These are phyloP conservation scores for Triangularia setosa DNA, from an alignment of 2,329 filamentous ascomycete genomes.

Conservation along the genomic window DNA sequence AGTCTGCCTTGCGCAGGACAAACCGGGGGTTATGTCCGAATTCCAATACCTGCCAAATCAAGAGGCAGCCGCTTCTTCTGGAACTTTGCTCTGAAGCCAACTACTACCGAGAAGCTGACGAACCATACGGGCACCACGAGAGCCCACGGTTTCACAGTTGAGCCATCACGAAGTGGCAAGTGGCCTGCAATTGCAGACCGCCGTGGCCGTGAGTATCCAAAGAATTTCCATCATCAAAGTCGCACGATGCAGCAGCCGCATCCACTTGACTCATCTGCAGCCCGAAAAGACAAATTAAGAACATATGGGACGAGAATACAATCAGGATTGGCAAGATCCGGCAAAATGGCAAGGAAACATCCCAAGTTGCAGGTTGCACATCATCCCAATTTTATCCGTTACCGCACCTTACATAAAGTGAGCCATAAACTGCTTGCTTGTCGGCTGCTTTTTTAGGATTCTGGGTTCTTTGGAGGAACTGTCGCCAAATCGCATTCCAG, in stretches of 20 bases:
- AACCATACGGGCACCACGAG: neutral
- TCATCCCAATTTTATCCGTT: conserved; percentile 9
- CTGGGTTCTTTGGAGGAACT: conserved; percentile 3
- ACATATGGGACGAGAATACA: neutral
- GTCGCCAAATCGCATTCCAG: neutral
- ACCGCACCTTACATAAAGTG: neutral
- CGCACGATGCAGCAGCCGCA: neutral
- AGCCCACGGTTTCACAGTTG: conserved; percentile 12
- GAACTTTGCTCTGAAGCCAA: conserved; percentile 1
- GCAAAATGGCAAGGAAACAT: conserved; percentile 9
- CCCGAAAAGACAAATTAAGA: neutral
- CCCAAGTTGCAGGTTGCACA: conserved; percentile 6
- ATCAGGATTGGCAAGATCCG: neutral
- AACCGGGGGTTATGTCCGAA: neutral
- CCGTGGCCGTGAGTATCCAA: neutral
- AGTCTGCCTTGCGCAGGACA: neutral
- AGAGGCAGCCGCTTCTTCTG: neutral
- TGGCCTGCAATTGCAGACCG: conserved; percentile 1
- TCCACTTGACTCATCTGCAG: conserved; percentile 1
- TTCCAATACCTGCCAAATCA: neutral
- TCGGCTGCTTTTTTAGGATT: neutral
- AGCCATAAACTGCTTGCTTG: conserved; percentile 8
- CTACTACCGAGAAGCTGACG: too few species aligned
- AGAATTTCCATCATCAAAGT: neutral
- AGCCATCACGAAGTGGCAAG: conserved; percentile 9